These are phyloP conservation scores for Gremmenia infestans DNA, from an alignment of 2,329 filamentous ascomycete species.

Conservation along the genomic window DNA sequence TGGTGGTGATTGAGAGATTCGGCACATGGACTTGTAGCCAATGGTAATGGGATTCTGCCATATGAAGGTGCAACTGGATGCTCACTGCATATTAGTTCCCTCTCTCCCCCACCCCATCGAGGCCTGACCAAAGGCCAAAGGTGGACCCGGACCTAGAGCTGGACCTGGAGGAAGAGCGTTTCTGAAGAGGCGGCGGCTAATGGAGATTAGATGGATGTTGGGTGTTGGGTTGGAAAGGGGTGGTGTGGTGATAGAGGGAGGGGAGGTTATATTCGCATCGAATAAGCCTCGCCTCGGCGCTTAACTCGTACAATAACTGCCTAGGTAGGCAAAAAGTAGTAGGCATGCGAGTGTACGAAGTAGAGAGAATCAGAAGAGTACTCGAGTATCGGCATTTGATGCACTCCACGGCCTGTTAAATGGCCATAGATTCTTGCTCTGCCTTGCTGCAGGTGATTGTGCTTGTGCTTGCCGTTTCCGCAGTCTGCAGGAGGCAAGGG, in stretches of 20 bases:
- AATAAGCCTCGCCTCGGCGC: background rate
- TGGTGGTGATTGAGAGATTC: background rate
- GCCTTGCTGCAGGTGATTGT: conserved; percentile 7
- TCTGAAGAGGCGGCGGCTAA: background rate
- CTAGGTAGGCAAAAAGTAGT: too few species aligned
- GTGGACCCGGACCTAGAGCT: too few species aligned
- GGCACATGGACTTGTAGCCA: background rate
- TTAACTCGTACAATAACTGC: background rate
- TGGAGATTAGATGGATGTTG: too few species aligned
- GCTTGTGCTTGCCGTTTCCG: background rate
- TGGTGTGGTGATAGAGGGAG: too few species aligned
- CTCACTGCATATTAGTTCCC: background rate
- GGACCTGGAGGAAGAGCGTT: background rate
- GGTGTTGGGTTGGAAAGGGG: too few species aligned
- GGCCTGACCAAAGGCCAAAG: background rate
- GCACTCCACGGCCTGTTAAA: conserved; percentile 4
- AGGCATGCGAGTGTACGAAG: too few species aligned
- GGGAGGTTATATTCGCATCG: too few species aligned
- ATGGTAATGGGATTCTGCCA: background rate
- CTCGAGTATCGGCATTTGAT: background rate
- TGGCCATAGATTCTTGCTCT: conserved; percentile 5
- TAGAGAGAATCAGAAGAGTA: background rate
- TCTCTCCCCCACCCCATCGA: background rate
- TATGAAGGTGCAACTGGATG: background rate
- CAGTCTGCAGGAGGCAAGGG: background rate